Evolutionary conservation across 2,329 filamentous ascomycete genomes (phyloP).

Genomic region (Colletotrichum somersetense): DNA sequence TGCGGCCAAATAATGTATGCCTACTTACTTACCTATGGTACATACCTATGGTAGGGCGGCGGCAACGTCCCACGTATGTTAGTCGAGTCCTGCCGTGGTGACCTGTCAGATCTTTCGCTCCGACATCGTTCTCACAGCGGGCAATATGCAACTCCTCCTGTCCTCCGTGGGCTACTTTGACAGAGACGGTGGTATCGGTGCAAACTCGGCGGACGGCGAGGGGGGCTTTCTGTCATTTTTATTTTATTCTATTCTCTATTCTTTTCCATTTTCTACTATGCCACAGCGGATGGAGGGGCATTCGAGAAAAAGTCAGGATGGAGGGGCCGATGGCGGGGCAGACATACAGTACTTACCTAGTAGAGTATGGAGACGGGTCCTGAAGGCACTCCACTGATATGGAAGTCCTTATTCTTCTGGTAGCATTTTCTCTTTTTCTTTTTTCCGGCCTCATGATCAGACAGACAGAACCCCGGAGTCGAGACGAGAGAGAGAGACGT

Average conservation of each 20-base stretch:
- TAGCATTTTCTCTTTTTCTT: too few relatives aligned
- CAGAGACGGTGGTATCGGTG: neutral
- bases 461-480: neutral
- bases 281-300: constrained; percentile 7
- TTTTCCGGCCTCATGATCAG: neutral
- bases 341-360: neutral
- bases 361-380: constrained; percentile 6
- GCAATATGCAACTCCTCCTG: neutral
- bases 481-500: neutral
- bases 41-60: neutral
- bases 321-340: constrained; percentile 35
- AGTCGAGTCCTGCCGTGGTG: neutral
- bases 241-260: neutral
- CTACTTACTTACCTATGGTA: too few relatives aligned
- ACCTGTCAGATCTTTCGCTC: neutral
- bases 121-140: neutral
- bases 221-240: neutral
- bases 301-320: constrained; percentile 13
- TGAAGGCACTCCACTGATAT: constrained; percentile 8
- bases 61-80: constrained; percentile 14
- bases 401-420: neutral
- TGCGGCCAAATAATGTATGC: neutral
- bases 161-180: neutral
- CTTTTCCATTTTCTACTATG: neutral
- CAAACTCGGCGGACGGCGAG: neutral